Percentiles rank a stretch among this genome's conserved stretches.
phyloP scores from a whole-genome alignment of 306 rosid genomes.

The Cucumis hystrix region DNA sequence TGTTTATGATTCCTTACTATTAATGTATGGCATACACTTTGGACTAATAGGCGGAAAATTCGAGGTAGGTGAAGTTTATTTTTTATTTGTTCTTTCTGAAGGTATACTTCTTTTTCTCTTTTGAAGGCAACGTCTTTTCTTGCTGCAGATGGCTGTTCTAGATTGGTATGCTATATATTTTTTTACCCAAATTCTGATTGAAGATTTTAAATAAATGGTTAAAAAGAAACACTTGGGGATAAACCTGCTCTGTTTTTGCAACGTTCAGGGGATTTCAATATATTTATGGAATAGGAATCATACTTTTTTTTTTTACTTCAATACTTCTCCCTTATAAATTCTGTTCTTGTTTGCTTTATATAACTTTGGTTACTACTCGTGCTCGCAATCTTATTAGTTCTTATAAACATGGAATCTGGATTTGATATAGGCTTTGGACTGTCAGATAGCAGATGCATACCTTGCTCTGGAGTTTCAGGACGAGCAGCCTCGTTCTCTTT shows the following conservation, averaged over 20 bases:
- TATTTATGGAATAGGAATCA: background rate
- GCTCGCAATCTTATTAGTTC: background rate
- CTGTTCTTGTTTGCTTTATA: background rate
- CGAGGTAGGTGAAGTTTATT: background rate
- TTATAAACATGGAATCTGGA: constrained; percentile 14
- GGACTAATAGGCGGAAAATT: background rate
- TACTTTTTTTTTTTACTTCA: background rate
- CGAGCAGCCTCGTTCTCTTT: constrained; percentile 33
- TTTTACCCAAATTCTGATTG: background rate
- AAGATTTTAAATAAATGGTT: background rate
- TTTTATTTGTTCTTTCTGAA: background rate
- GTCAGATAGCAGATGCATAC: constrained; percentile 48
- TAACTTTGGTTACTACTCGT: background rate
- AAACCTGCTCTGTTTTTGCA: background rate
- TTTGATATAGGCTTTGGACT: constrained; percentile 45
- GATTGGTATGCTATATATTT: background rate
- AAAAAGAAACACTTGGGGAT: background rate
- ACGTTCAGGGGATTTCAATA: background rate
- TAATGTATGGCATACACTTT: background rate
- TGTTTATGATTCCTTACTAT: background rate
- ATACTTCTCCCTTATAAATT: background rate
- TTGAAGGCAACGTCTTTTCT: background rate
- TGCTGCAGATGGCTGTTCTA: background rate
- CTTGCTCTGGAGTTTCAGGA: constrained; percentile 46
- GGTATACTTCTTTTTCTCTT: too few relatives aligned